Evolutionary conservation across 768 basidiomycete genomes (phyloP).

Genomic region (Lactifluus subvellereus): DNA sequence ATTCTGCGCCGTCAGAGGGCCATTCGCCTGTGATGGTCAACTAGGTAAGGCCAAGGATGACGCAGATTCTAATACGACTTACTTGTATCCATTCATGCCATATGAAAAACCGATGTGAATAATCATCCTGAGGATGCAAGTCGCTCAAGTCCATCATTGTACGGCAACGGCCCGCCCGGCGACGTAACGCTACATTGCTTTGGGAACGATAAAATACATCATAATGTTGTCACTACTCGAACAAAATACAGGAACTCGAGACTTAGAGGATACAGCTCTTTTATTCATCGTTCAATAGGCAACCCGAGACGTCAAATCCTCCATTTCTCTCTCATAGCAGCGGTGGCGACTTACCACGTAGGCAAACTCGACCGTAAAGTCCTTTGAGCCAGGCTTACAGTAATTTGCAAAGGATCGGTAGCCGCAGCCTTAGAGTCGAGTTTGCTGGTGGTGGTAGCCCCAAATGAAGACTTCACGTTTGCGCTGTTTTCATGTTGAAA

Average conservation of each 20-base stretch:
- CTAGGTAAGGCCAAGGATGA: conserved; percentile 2
- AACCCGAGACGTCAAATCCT: conserved; percentile 41
- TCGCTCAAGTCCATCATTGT: conserved; percentile 47
- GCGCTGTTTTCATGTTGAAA: conserved; percentile 35
- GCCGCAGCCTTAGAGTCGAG: conserved; percentile 38
- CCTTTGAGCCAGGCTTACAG: conserved; percentile 41
- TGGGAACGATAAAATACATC: too few species aligned
- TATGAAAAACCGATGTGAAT: conserved; percentile 78
- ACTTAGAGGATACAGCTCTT: background rate
- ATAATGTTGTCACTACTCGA: background rate
- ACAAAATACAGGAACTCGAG: background rate
- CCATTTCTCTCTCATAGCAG: conserved; percentile 56
- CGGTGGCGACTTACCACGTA: conserved; percentile 62
- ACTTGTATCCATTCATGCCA: conserved; percentile 91
- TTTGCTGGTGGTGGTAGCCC: conserved; percentile 56
- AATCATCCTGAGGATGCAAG: conserved; percentile 76
- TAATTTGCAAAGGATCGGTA: conserved; percentile 41
- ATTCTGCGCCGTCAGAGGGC: conserved; percentile 67
- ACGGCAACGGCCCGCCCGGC: too few species aligned
- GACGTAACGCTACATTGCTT: too few species aligned
- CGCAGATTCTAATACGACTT: conserved; percentile 8
- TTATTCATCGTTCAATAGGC: conserved; percentile 39
- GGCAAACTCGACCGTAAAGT: conserved; percentile 54
- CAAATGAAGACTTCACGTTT: conserved; percentile 49
- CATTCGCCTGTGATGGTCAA: conserved; percentile 51